A percentile compares a stretch with the other conserved stretches of the same genome.
These are phyloP conservation scores for Trichoderma erinaceum DNA, from an alignment of 495 filamentous ascomycete genomes.

Conservation along the genomic window DNA sequence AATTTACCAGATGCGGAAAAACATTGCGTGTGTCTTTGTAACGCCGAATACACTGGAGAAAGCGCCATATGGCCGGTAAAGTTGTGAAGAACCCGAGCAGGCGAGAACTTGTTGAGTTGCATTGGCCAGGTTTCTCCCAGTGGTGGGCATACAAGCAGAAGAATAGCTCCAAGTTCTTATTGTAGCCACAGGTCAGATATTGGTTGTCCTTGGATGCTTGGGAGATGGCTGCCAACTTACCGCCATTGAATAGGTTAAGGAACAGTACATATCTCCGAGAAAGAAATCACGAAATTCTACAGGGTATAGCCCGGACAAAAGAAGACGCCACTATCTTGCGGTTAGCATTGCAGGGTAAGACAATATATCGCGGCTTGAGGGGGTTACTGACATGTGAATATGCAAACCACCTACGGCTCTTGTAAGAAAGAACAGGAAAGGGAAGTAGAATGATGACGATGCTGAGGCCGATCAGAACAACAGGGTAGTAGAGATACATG, in stretches of 20 bases:
- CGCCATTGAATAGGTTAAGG: constrained; percentile 79
- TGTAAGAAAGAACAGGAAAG: constrained; percentile 64
- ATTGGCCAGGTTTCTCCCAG: constrained; percentile 65
- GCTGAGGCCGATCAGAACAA: constrained; percentile 67
- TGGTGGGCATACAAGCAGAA: constrained; percentile 81
- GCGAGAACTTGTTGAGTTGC: constrained; percentile 80
- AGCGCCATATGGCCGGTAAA: constrained; percentile 80
- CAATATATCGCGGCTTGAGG: neutral
- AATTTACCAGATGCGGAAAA: constrained; percentile 90
- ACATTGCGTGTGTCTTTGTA: constrained; percentile 78
- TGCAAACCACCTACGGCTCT: constrained; percentile 72
- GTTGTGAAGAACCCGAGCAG: constrained; percentile 81
- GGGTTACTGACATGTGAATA: constrained; percentile 66
- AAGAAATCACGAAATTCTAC: constrained; percentile 98
- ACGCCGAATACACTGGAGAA: constrained; percentile 84
- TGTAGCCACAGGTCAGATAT: neutral
- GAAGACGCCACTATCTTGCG: constrained; percentile 62
- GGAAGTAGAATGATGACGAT: constrained; percentile 68
- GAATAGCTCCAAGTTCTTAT: constrained; percentile 83
- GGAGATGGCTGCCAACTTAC: constrained; percentile 46
- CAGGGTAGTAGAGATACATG: constrained; percentile 82
- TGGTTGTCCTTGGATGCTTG: neutral
- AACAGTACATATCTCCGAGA: constrained; percentile 95
- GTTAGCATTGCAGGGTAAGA: constrained; percentile 17
- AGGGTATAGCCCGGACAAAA: constrained; percentile 79